These are phyloP conservation scores for Ophioceras dolichostomum DNA, from an alignment of 2,329 filamentous ascomycete genomes.

Conservation along the genomic window DNA sequence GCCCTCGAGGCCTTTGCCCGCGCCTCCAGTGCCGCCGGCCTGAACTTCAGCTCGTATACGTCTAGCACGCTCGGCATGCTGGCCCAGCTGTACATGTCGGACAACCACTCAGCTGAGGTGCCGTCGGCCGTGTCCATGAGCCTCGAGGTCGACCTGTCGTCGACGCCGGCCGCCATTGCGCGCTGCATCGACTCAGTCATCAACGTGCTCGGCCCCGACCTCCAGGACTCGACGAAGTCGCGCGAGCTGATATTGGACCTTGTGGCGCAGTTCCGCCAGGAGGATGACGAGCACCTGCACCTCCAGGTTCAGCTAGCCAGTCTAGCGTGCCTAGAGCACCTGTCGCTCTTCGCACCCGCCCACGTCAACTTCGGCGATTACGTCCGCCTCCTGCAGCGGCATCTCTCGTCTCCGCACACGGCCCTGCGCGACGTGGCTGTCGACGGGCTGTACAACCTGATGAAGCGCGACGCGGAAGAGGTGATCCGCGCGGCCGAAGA, in stretches of 20 bases:
- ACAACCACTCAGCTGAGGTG: conserved; percentile 81
- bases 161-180: conserved; percentile 62
- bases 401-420: conserved; percentile 23
- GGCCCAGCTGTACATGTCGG: conserved; percentile 81
- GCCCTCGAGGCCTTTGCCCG: conserved; percentile 78
- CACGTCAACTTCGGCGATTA: conserved; percentile 78
- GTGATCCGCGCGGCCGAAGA: conserved; percentile 65
- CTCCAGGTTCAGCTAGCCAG: conserved; percentile 62
- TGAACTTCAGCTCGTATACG: conserved; percentile 86
- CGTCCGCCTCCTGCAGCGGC: conserved; percentile 64
- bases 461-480: conserved; percentile 81
- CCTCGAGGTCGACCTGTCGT: conserved; percentile 73
- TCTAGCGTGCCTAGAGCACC: conserved; percentile 74
- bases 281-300: conserved; percentile 52
- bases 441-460: conserved; percentile 83
- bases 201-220: conserved; percentile 88
- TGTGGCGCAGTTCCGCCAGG: conserved; percentile 68
- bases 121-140: conserved; percentile 75
- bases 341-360: conserved; percentile 82
- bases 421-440: conserved; percentile 70
- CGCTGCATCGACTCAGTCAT: conserved; percentile 90
- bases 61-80: conserved; percentile 87
- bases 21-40: conserved; percentile 81
- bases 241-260: conserved; percentile 83
- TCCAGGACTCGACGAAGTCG: conserved; percentile 88